Base-by-base conservation (phyloP, 2,329 filamentous ascomycete species). In the Penicillium digitatum region DNA sequence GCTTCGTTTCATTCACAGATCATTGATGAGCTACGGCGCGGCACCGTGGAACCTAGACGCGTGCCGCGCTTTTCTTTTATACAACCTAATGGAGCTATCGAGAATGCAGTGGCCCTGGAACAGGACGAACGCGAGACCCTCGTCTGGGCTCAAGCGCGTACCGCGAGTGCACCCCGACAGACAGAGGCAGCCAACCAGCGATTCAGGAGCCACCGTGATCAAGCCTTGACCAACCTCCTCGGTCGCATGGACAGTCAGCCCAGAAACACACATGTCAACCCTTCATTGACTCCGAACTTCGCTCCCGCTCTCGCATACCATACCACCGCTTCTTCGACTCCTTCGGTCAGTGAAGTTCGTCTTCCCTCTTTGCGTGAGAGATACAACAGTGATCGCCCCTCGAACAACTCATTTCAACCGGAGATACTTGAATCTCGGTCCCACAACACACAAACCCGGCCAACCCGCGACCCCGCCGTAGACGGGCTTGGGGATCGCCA, bases 401-500 rank as follows among this genome's bases (percentile, higher is more conserved):
- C 62, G 20, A 58, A 27, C 51, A 69, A 31, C 66, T 70, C 40
- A 68, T 73, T 59, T 68, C 69, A 34, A 67, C 66, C 37, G 5
- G 51, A 48, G 9, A 47, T 42, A 32, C 27, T 20, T 22, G 35
- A 40, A 9, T 3, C 5, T 3, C 51, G n/a, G 20, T 29, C 22
- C 27, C 62, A 67, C 22, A 64, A 63, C 34, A 63, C 65, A 32
- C 59, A 61, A 39, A 61, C 50, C 26, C 57, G 62, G 44, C 37
- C 63, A 20, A 55, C 51, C 40, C 62, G 58, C 5, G 65, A 65
- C 18, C 51, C 67, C 14, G 53, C 56, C 48, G 59, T 87, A 1
- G 87, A 95, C 71, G 90, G 90, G 4, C 81, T 96, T 16, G 91
- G 90, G 35, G 90, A 96, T 72, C 87, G 91, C 55, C 84, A 90